A percentile compares a stretch with the other conserved stretches of the same genome.
phyloP scores from a whole-genome alignment of 257 asterid genomes.

The Haberlea rhodopensis region DNA sequence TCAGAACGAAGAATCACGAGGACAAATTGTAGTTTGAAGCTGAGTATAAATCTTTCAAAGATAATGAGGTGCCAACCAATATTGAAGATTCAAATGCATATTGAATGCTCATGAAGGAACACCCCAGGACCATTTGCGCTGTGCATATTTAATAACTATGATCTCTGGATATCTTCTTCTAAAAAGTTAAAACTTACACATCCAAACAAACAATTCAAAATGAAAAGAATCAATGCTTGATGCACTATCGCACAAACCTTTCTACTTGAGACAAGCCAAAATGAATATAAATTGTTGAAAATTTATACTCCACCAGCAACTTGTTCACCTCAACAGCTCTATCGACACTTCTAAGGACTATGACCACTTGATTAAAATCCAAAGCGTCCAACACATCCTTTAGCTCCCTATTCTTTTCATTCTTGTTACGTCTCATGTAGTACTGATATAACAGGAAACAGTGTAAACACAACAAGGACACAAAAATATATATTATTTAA shows the following conservation, averaged over 20 bases:
- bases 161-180: too few species aligned
- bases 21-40: too few species aligned
- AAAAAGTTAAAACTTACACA: too few species aligned
- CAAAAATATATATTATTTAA: neutral
- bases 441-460: conserved; percentile 44
- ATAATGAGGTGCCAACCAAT: too few species aligned
- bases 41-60: too few species aligned
- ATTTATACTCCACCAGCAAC: conserved; percentile 84
- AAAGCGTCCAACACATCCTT: conserved; percentile 84
- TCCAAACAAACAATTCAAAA: too few species aligned
- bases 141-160: too few species aligned
- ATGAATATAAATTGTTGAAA: conserved; percentile 86
- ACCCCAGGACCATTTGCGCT: too few species aligned
- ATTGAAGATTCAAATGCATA: too few species aligned
- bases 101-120: too few species aligned
- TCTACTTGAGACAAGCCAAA: conserved; percentile 97
- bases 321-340: conserved; percentile 90
- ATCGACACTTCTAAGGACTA: conserved; percentile 80
- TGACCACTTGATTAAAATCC: conserved; percentile 91
- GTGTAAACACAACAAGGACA: conserved; percentile 2
- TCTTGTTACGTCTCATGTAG: conserved; percentile 84
- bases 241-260: conserved; percentile 41
- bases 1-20: too few species aligned
- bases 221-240: neutral
- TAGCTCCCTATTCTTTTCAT: conserved; percentile 82